phyloP scores from a whole-genome alignment of 2,329 filamentous ascomycete species.

The Diplodia scrobiculata region DNA sequence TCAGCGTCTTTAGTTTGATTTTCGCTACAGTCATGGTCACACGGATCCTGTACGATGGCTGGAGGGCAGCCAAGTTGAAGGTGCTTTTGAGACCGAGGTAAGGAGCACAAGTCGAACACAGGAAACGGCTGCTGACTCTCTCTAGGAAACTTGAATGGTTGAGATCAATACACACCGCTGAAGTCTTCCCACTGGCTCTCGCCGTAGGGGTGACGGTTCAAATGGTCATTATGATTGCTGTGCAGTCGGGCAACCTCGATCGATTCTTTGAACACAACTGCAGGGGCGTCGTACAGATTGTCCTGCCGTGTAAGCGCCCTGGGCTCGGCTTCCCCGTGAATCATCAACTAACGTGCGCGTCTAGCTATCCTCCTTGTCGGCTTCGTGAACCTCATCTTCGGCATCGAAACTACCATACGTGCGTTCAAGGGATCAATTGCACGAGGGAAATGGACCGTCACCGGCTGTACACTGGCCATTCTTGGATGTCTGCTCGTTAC shows the following conservation, averaged over 20 bases:
- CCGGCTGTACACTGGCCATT: slow-evolving; percentile 59
- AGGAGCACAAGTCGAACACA: slow-evolving; percentile 25
- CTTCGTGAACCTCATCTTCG: slow-evolving; percentile 67
- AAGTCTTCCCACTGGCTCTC: slow-evolving; percentile 47
- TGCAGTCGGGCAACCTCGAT: slow-evolving; percentile 44
- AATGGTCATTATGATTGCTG: slow-evolving; percentile 44
- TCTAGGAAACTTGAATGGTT: slow-evolving; percentile 43
- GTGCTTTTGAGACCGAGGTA: slow-evolving; percentile 41
- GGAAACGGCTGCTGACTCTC: slow-evolving; percentile 26
- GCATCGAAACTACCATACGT: slow-evolving; percentile 62
- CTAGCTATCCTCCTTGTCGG: slow-evolving; percentile 68
- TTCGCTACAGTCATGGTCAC: slow-evolving; percentile 42
- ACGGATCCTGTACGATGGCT: slow-evolving; percentile 45
- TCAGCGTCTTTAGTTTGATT: slow-evolving; percentile 45
- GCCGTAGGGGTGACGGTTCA: slow-evolving; percentile 44
- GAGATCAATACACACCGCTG: slow-evolving; percentile 45
- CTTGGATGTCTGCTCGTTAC: slow-evolving; percentile 57
- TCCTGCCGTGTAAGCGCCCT: slow-evolving; percentile 43
- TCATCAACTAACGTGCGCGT: neutral
- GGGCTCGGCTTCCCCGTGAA: neutral
- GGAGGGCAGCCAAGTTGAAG: slow-evolving; percentile 41
- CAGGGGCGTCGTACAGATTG: slow-evolving; percentile 42
- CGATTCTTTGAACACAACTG: slow-evolving; percentile 44
- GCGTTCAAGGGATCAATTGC: slow-evolving; percentile 56
- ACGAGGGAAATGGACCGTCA: slow-evolving; percentile 62